phyloP scores from a whole-genome alignment of 345 rosid species.

The Tarenaya hassleriana region DNA sequence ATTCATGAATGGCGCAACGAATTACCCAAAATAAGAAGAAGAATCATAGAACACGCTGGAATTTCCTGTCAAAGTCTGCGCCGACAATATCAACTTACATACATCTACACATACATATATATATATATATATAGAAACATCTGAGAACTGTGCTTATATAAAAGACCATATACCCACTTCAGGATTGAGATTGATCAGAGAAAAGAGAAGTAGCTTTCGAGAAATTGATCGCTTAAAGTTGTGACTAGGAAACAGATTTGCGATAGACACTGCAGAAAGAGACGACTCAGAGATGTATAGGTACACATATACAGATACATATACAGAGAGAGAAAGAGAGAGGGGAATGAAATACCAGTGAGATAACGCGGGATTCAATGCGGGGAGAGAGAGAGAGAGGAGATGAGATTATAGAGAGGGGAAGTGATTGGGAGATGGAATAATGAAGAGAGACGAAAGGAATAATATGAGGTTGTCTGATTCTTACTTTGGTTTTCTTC shows the following conservation, averaged over 20 bases:
- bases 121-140: conserved; percentile 3
- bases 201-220: background rate
- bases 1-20: too few relatives aligned
- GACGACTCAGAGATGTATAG: background rate
- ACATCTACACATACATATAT: background rate
- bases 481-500: background rate
- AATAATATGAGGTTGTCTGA: conserved; percentile 31
- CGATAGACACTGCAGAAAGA: background rate
- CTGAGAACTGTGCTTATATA: too few relatives aligned
- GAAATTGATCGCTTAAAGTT: background rate
- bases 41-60: background rate
- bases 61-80: background rate
- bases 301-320: background rate
- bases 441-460: conserved; percentile 25
- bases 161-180: background rate
- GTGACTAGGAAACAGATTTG: background rate
- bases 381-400: background rate
- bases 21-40: background rate
- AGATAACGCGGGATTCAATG: conserved; percentile 25
- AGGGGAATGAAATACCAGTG: conserved; percentile 20
- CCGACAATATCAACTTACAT: background rate
- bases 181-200: conserved; percentile 3
- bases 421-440: conserved; percentile 10
- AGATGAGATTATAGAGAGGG: background rate
- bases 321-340: conserved; percentile 12